phyloP scores from a whole-genome alignment of 345 rosid species.

The Eutrema yunnanense region DNA sequence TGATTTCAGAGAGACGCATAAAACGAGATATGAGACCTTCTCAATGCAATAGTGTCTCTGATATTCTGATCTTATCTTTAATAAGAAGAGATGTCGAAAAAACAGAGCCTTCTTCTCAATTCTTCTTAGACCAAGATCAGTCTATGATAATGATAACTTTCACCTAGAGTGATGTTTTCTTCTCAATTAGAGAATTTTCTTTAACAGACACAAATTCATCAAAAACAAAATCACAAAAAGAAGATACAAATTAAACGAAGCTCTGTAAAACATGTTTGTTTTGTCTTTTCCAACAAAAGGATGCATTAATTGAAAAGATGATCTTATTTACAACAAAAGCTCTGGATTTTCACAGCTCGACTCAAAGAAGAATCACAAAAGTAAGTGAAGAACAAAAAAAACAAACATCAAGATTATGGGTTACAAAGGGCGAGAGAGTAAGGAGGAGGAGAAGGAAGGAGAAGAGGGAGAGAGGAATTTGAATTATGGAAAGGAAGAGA shows the following conservation, averaged over 20 bases:
- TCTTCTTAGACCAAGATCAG: too few species aligned
- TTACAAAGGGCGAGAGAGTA: not conserved
- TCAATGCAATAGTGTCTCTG: not conserved
- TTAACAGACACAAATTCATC: not conserved
- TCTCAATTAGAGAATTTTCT: not conserved
- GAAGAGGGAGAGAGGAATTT: slow-evolving; percentile 18
- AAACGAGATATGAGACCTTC: not conserved
- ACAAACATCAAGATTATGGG: not conserved
- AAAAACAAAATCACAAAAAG: too few species aligned
- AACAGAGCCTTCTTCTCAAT: not conserved
- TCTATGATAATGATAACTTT: too few species aligned
- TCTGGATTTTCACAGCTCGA: not conserved
- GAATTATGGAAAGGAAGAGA: slow-evolving; percentile 60
- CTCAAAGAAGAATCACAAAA: not conserved
- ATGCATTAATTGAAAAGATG: not conserved
- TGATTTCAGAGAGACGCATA: not conserved
- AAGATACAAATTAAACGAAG: too few species aligned
- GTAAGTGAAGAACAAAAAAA: not conserved
- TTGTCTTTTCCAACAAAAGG: not conserved
- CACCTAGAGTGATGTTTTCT: too few species aligned
- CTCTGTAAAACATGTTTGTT: not conserved
- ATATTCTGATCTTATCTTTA: not conserved
- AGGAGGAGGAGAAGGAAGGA: slow-evolving; percentile 19
- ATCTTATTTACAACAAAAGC: not conserved
- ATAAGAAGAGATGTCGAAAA: not conserved